phyloP scores from a whole-genome alignment of 352 stramenopile species.

The Globisporangium spinosum region DNA sequence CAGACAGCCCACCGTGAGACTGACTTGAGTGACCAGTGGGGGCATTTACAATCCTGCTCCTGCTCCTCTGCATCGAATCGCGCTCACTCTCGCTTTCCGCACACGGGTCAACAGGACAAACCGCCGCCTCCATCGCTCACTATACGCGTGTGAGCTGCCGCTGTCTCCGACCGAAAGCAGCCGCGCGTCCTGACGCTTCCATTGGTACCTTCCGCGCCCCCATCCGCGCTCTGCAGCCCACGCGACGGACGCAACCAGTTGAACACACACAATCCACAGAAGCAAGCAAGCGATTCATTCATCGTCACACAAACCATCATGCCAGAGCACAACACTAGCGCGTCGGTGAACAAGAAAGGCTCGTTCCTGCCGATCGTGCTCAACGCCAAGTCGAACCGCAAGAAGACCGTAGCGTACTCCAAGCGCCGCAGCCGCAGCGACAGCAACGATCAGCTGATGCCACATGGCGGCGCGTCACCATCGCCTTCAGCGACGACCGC shows the following conservation, averaged over 20 bases:
- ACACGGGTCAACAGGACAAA: not conserved
- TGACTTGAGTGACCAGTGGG: no score
- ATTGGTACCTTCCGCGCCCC: not conserved
- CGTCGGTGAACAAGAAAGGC: conserved; percentile 24
- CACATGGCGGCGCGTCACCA: not conserved
- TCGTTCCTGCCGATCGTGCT: conserved; percentile 41
- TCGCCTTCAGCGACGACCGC: not conserved
- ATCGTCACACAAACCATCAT: conserved; percentile 12
- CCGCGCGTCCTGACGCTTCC: not conserved
- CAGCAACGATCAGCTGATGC: conserved; percentile 16
- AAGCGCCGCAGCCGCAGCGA: conserved; percentile 29
- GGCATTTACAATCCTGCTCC: not conserved
- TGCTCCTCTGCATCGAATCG: conserved; percentile 7
- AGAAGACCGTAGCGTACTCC: conserved; percentile 25
- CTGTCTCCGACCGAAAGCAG: not conserved
- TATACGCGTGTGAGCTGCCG: not conserved
- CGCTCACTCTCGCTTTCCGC: not conserved
- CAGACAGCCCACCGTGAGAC: not conserved
- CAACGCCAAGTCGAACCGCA: conserved; percentile 24
- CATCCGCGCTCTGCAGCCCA: not conserved
- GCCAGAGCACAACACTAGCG: conserved; percentile 20
- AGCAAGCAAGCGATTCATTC: not conserved
- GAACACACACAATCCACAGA: not conserved
- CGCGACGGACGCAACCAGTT: not conserved
- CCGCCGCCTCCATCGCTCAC: not conserved